These are phyloP conservation scores for Rhizopogon roseolus DNA, from an alignment of 768 basidiomycete genomes.

Conservation along the genomic window DNA sequence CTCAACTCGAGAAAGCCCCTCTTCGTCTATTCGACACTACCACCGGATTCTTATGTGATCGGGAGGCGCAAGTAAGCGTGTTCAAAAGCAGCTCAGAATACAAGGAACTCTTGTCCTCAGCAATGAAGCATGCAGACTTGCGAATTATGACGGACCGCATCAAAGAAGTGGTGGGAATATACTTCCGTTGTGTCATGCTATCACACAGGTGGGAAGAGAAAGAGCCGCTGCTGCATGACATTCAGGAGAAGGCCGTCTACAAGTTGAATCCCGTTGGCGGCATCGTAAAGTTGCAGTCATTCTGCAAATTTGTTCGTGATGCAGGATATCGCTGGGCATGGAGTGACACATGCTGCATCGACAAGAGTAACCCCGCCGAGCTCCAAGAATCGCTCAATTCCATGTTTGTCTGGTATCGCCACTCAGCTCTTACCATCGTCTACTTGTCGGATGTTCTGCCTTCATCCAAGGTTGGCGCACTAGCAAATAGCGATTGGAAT, in stretches of 20 bases:
- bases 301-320: background rate
- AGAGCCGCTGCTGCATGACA: background rate
- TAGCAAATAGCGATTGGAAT: background rate
- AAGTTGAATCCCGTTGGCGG: background rate
- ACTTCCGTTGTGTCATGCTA: constrained; percentile 1
- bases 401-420: constrained; percentile 1
- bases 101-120: background rate
- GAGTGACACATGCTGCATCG: constrained; percentile 11
- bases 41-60: background rate
- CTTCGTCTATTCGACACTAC: background rate
- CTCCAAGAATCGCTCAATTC: background rate
- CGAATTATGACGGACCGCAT: background rate
- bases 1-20: background rate
- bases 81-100: background rate
- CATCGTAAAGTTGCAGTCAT: background rate
- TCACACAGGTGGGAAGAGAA: constrained; percentile 1
- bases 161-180: background rate
- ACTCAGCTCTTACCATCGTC: background rate
- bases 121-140: background rate
- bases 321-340: constrained; percentile 1
- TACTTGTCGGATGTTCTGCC: constrained; percentile 1
- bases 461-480: background rate
- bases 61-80: background rate
- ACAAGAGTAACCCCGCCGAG: constrained; percentile 7
- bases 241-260: background rate